These are phyloP conservation scores for Aspergillus campestris DNA, from an alignment of 495 filamentous ascomycete species.

Conservation along the genomic window DNA sequence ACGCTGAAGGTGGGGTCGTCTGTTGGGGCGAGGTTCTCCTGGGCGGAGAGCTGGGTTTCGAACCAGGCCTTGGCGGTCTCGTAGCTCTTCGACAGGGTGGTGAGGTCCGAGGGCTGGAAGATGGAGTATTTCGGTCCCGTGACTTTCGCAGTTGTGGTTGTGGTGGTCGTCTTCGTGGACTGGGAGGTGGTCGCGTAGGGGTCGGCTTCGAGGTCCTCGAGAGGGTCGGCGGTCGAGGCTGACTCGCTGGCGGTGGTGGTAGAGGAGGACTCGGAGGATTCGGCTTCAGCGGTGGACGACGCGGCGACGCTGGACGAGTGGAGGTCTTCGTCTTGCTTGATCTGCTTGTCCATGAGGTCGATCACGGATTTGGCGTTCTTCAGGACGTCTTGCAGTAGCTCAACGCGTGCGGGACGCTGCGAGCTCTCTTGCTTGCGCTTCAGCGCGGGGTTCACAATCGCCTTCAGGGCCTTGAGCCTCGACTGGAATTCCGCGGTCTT, in stretches of 20 bases:
- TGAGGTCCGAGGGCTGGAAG: constrained; percentile 49
- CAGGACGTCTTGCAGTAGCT: constrained; percentile 53
- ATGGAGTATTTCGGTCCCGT: constrained; percentile 33
- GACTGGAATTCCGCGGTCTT: constrained; percentile 59
- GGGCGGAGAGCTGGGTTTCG: constrained; percentile 51
- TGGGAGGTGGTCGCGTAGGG: constrained; percentile 28
- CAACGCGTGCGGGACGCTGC: constrained; percentile 56
- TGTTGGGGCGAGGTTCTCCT: constrained; percentile 57
- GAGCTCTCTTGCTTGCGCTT: constrained; percentile 59
- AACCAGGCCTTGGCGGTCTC: constrained; percentile 52
- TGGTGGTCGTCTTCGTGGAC: constrained; percentile 20
- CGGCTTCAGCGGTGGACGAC: constrained; percentile 16
- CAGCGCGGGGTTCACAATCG: constrained; percentile 60
- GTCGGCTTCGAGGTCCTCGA: constrained; percentile 37
- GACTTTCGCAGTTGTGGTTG: constrained; percentile 23
- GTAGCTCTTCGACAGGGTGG: constrained; percentile 27
- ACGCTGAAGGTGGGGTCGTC: constrained; percentile 63
- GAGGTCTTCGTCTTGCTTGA: constrained; percentile 32
- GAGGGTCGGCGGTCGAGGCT: constrained; percentile 13
- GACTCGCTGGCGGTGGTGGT: constrained; percentile 18
- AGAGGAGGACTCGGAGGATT: constrained; percentile 12
- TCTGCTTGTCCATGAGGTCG: constrained; percentile 33
- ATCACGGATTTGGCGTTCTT: constrained; percentile 43
- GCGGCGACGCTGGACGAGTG: constrained; percentile 30
- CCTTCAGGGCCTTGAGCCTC: constrained; percentile 62